Conservation (phyloP, 1,284 basidiomycete species). For the Tylopilus sp. region DNA sequence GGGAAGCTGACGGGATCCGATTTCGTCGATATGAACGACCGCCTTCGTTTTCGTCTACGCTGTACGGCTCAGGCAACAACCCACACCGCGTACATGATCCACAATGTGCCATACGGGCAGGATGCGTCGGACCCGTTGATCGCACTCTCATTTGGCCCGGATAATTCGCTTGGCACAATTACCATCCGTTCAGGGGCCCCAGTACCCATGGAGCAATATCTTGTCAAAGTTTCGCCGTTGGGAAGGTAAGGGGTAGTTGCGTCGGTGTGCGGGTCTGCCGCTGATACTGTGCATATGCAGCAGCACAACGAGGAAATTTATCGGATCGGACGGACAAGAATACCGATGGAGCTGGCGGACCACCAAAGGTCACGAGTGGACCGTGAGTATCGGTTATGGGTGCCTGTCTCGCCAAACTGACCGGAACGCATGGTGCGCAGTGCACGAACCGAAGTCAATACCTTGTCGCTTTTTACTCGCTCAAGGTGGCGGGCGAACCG, state of each 20-base stretch:
- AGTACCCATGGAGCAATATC: conserved; percentile 51
- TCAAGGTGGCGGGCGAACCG: conserved; percentile 54
- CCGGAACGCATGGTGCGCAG: conserved; percentile 33
- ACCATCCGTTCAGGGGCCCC: conserved; percentile 38
- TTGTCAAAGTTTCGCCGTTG: conserved; percentile 39
- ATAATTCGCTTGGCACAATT: conserved; percentile 50
- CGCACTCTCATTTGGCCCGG: conserved; percentile 48
- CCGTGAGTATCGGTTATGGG: conserved; percentile 39
- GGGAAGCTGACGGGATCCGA: conserved; percentile 51
- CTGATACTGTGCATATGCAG: conserved; percentile 27
- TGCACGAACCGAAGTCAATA: conserved; percentile 50
- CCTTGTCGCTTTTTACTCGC: conserved; percentile 55
- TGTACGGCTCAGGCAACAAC: conserved; percentile 42
- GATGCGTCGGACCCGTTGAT: conserved; percentile 39
- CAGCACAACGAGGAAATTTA: conserved; percentile 47
- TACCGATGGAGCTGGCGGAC: conserved; percentile 54
- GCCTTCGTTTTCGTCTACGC: conserved; percentile 48
- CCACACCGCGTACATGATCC: conserved; percentile 51
- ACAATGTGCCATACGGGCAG: conserved; percentile 36
- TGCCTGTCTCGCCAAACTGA: conserved; percentile 1
- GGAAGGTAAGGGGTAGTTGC: conserved; percentile 37
- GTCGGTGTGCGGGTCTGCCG: conserved; percentile 4
- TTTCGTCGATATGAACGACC: conserved; percentile 60
- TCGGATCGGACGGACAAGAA: conserved; percentile 53
- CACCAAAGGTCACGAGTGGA: conserved; percentile 54